Evolutionary conservation across 1,284 basidiomycete species (phyloP).

Genomic region (Melanopsichium pennsylvanicum): DNA sequence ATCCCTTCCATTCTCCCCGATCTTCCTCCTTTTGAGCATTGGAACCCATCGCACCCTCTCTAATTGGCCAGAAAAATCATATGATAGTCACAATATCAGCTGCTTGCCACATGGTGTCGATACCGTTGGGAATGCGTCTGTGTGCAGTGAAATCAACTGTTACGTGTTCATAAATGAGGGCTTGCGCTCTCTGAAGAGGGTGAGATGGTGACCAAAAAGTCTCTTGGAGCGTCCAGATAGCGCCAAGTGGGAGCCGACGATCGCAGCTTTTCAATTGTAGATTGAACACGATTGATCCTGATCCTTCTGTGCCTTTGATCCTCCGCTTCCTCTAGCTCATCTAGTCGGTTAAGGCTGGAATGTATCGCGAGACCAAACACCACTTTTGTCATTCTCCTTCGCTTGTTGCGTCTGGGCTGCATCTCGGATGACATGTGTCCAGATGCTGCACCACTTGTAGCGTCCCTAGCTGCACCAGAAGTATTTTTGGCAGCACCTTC

Average conservation of each 20-base stretch:
- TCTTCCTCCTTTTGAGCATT: too few relatives aligned
- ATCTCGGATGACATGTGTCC: background rate
- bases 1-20: background rate
- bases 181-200: background rate
- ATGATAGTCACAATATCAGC: too few relatives aligned
- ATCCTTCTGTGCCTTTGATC: conserved; percentile 20
- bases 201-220: conserved; percentile 36
- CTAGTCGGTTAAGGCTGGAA: conserved; percentile 22
- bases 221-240: conserved; percentile 26
- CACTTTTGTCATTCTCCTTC: conserved; percentile 29
- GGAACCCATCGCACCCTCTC: too few relatives aligned
- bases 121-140: too few relatives aligned
- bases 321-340: conserved; percentile 22
- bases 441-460: background rate
- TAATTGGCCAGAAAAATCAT: too few relatives aligned
- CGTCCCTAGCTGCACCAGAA: background rate
- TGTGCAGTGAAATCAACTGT: too few relatives aligned
- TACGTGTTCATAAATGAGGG: too few relatives aligned
- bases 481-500: background rate
- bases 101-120: too few relatives aligned
- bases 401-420: conserved; percentile 12
- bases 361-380: conserved; percentile 30
- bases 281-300: conserved; percentile 17
- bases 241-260: conserved; percentile 23
- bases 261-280: conserved; percentile 25